Conservation (phyloP, 176 grass and related monocot species). For the Puya raimondii region DNA sequence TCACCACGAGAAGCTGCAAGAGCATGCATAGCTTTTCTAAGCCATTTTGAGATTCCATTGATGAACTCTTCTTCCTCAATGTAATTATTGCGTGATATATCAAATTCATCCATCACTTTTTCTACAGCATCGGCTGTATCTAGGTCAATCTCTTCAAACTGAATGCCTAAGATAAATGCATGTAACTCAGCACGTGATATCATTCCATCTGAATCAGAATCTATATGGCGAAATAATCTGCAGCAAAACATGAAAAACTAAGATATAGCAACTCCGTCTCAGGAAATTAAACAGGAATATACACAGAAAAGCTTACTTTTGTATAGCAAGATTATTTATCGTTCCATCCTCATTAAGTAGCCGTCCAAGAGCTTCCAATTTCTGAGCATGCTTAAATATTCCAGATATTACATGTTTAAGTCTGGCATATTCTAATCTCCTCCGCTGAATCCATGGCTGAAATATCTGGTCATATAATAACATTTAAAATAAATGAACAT, state of each 20-base stretch:
- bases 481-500: not conserved
- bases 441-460: constrained; percentile 87
- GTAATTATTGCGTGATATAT: constrained; percentile 34
- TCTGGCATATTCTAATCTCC: constrained; percentile 68
- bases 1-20: constrained; percentile 16
- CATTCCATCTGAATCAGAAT: constrained; percentile 47
- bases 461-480: constrained; percentile 44
- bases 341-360: constrained; percentile 57
- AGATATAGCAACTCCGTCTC: not conserved
- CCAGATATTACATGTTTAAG: constrained; percentile 81
- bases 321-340: constrained; percentile 43
- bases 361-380: constrained; percentile 30
- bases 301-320: constrained; percentile 34
- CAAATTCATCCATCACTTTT: constrained; percentile 61
- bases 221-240: constrained; percentile 73
- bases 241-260: not conserved
- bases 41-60: constrained; percentile 47
- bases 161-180: constrained; percentile 57
- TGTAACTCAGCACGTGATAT: constrained; percentile 53
- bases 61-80: constrained; percentile 57
- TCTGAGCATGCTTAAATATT: constrained; percentile 67
- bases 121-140: constrained; percentile 38
- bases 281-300: not conserved
- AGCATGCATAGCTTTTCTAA: constrained; percentile 36
- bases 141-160: constrained; percentile 55